Percentiles rank a stretch among this genome's conserved stretches.
These are phyloP conservation scores for Ogataea pilisensis DNA, from an alignment of 805 yeast species.

Conservation along the genomic window DNA sequence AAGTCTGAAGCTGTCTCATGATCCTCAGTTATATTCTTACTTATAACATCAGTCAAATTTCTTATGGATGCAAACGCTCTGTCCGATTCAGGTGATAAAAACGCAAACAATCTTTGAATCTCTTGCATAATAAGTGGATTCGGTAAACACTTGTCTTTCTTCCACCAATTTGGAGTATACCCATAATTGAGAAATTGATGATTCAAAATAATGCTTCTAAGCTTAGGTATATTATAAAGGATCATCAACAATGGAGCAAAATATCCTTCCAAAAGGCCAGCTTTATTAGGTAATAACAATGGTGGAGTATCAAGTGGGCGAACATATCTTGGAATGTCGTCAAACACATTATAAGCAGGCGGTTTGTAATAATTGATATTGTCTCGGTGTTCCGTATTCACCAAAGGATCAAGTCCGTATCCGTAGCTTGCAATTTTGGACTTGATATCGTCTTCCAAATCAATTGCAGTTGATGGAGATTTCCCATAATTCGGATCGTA, in stretches of 20 bases:
- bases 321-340: constrained; percentile 28
- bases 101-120: constrained; percentile 36
- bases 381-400: constrained; percentile 5
- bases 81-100: constrained; percentile 31
- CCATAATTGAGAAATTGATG: constrained; percentile 34
- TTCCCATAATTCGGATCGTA: constrained; percentile 8
- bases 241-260: constrained; percentile 39
- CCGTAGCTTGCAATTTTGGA: constrained; percentile 21
- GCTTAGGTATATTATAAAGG: constrained; percentile 33
- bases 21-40: constrained; percentile 25
- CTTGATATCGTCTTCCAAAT: constrained; percentile 24
- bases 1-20: constrained; percentile 28
- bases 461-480: constrained; percentile 13
- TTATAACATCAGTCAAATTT: constrained; percentile 29
- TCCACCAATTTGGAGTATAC: constrained; percentile 39
- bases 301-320: constrained; percentile 25
- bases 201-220: constrained; percentile 29
- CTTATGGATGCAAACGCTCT: constrained; percentile 37
- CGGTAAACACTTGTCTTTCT: constrained; percentile 23
- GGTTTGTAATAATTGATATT: constrained; percentile 1
- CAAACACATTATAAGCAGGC: constrained; percentile 26
- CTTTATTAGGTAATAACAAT: constrained; percentile 32
- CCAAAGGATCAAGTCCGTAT: constrained; percentile 7
- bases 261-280: constrained; percentile 35
- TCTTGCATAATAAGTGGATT: constrained; percentile 32